Evolutionary conservation across 2,329 filamentous ascomycete genomes (phyloP).

Genomic region (Phoma sp.): DNA sequence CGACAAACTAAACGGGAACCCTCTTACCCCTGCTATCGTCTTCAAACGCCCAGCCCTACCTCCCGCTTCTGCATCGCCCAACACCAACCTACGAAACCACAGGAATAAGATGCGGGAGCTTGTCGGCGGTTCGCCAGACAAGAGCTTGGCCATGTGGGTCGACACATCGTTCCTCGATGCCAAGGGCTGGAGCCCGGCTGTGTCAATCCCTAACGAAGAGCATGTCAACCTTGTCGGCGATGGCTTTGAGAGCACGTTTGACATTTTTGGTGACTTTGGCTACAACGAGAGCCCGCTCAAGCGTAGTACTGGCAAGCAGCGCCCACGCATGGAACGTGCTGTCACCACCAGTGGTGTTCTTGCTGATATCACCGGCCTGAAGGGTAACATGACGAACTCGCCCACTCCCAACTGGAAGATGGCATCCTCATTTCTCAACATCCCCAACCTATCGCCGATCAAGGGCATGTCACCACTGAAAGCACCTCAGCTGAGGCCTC

Average conservation of each 20-base stretch:
- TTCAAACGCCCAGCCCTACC: slow-evolving; percentile 72
- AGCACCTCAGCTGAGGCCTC: slow-evolving; percentile 37
- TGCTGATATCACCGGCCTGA: slow-evolving; percentile 65
- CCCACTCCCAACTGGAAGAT: slow-evolving; percentile 46
- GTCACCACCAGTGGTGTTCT: slow-evolving; percentile 68
- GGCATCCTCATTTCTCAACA: slow-evolving; percentile 46
- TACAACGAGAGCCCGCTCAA: slow-evolving; percentile 70
- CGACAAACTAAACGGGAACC: slow-evolving; percentile 58
- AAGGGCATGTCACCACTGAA: slow-evolving; percentile 43
- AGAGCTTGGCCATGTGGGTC: slow-evolving; percentile 60
- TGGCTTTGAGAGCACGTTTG: slow-evolving; percentile 62
- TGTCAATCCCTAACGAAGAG: slow-evolving; percentile 68
- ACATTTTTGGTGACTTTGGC: slow-evolving; percentile 65
- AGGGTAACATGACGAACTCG: slow-evolving; percentile 54
- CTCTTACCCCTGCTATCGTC: slow-evolving; percentile 83
- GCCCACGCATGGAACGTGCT: slow-evolving; percentile 68
- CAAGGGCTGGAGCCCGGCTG: slow-evolving; percentile 68
- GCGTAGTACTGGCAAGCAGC: slow-evolving; percentile 61
- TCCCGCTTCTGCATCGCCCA: slow-evolving; percentile 84
- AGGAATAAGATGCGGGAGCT: slow-evolving; percentile 82
- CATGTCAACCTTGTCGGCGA: slow-evolving; percentile 60
- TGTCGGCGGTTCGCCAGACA: slow-evolving; percentile 76
- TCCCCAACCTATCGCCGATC: slow-evolving; percentile 45
- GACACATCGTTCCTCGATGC: slow-evolving; percentile 57
- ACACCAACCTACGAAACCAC: slow-evolving; percentile 89